Evolutionary conservation across 441 rosid species (phyloP), one percentile per base, ranked within the genome.

Genomic region (Theobroma grandiflorum): DNA sequence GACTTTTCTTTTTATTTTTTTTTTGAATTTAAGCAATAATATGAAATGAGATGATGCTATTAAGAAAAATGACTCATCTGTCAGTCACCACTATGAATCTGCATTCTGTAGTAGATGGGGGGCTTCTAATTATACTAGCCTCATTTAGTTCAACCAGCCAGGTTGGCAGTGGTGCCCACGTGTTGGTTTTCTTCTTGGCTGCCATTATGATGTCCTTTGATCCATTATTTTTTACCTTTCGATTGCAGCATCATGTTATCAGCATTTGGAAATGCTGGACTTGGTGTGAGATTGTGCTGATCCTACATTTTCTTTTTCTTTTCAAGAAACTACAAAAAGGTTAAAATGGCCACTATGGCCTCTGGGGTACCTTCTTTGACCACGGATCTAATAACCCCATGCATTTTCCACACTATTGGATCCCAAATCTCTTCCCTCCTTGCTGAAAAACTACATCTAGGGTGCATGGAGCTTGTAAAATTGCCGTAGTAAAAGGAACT

Each of bases 91-190:
- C 43, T 33, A 1, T 37, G 45, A 64, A 64, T 64, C n/a, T 35
- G 68, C 18, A 64, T 64, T 35, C 37, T 0, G n/a, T 0, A 0
- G 2, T 0, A 6, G 61, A 2, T 26, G 26, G 10, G 65, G 3
- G 68, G 68, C 20, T 35, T 63, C 2, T 62, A 14, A 50, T 9
- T 43, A 50, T 14, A 43, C 1, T 6, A 50, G 18, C 16, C 16
- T 50, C 18, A 6, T 64, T 35, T 38, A 40, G 26, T 66, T 40
- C 15, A 40, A 66, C 33, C 31, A 66, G 3, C 71, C 71, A 40
- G 71, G 71, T n/a, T 40, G 71, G 50, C 71, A 66, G 5, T n/a
- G 71, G 71, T 40, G 50, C 50, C 71, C 71, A 66, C 33, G 4
- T 66, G 33, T 40, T 37, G 43, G 43, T 16, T 40, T 26, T 66